A percentile compares a stretch with the other conserved stretches of the same genome.
phyloP scores from a whole-genome alignment of 2,329 filamentous ascomycete species.

The Colletotrichum destructivum region DNA sequence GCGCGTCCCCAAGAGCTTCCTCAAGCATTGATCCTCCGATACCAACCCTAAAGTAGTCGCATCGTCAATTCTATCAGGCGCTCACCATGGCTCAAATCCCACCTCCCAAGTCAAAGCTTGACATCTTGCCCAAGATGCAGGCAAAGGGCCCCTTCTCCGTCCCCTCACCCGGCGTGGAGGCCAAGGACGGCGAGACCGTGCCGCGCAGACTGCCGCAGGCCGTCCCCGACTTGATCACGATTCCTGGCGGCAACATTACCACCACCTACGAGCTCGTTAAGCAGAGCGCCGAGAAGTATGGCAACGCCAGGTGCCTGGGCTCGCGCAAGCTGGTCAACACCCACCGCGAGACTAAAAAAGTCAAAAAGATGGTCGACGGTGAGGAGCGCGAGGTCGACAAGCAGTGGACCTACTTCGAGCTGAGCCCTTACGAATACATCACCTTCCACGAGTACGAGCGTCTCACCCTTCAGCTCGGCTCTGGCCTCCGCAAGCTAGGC shows the following conservation, averaged over 20 bases:
- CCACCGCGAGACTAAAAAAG: slow-evolving; percentile 87
- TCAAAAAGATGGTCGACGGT: slow-evolving; percentile 90
- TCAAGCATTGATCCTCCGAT: background rate
- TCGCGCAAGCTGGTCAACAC: slow-evolving; percentile 81
- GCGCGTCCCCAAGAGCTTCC: slow-evolving; percentile 13
- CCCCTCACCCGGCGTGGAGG: slow-evolving; percentile 75
- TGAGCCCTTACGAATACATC: slow-evolving; percentile 83
- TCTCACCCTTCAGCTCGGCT: slow-evolving; percentile 76
- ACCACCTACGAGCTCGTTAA: slow-evolving; percentile 85
- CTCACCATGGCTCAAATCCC: slow-evolving; percentile 32
- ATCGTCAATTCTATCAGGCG: background rate
- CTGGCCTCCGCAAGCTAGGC: slow-evolving; percentile 81
- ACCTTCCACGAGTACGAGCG: slow-evolving; percentile 85
- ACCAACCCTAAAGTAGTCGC: background rate
- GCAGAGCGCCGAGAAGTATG: slow-evolving; percentile 75
- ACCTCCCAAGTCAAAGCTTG: slow-evolving; percentile 40
- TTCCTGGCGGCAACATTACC: slow-evolving; percentile 74
- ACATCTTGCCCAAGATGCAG: slow-evolving; percentile 61
- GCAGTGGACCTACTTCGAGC: slow-evolving; percentile 90
- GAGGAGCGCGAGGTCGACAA: slow-evolving; percentile 86
- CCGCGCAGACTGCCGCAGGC: slow-evolving; percentile 76
- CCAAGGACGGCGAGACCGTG: slow-evolving; percentile 80
- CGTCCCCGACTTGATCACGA: slow-evolving; percentile 73
- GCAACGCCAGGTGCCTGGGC: slow-evolving; percentile 77
- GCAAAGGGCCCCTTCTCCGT: slow-evolving; percentile 78